Evolutionary conservation across 2,329 filamentous ascomycete species (phyloP).

Genomic region (Fusarium torulosum): DNA sequence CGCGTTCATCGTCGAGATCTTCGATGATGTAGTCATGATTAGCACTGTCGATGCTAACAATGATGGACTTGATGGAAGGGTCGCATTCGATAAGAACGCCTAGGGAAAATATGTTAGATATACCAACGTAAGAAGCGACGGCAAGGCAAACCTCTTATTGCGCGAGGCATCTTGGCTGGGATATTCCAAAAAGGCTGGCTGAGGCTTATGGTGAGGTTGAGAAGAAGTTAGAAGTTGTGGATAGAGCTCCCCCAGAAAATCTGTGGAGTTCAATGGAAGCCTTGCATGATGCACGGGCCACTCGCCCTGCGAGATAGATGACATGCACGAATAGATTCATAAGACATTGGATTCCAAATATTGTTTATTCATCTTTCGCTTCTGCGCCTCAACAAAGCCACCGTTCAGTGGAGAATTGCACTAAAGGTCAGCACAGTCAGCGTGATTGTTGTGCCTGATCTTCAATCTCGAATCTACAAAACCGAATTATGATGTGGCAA

Average conservation of each 20-base stretch:
- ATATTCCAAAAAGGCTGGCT: background rate
- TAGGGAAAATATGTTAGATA: conserved; percentile 43
- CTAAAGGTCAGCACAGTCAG: background rate
- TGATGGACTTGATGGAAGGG: conserved; percentile 88
- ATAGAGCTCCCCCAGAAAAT: conserved; percentile 17
- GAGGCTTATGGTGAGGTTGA: conserved; percentile 11
- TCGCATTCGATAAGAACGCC: conserved; percentile 85
- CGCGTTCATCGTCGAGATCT: conserved; percentile 81
- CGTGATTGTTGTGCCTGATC: conserved; percentile 5
- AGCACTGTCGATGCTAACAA: conserved; percentile 79
- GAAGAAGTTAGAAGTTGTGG: conserved; percentile 14
- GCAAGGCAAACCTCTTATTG: conserved; percentile 63
- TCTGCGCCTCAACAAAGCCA: conserved; percentile 38
- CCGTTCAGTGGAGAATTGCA: background rate
- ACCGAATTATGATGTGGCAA: conserved; percentile 3
- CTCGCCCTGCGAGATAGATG: background rate
- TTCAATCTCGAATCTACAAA: conserved; percentile 2
- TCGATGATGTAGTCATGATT: conserved; percentile 82
- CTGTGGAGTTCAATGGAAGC: conserved; percentile 13
- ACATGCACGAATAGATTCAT: conserved; percentile 18
- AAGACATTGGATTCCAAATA: conserved; percentile 26
- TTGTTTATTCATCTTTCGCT: conserved; percentile 6
- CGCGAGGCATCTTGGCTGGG: conserved; percentile 64
- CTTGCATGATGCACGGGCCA: conserved; percentile 27
- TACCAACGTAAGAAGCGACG: background rate